Base-by-base conservation (phyloP, 495 filamentous ascomycete genomes). In the Podospora anserina region DNA sequence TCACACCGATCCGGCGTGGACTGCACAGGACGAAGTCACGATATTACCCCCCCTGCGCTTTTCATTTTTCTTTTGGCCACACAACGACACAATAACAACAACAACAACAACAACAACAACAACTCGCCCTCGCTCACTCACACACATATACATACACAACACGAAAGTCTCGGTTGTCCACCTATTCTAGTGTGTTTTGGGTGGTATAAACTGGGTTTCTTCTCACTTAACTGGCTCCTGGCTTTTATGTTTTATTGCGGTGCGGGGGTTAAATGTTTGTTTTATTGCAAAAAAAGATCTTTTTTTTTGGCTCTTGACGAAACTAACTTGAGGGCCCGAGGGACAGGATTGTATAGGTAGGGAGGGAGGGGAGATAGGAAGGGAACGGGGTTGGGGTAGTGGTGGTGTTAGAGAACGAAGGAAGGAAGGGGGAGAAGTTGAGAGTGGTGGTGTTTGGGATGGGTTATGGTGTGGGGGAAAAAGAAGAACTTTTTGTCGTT, bases 21-120 rank as follows among this genome's bases (percentile, higher is more conserved):
- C 39, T 16, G 39, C 7, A 49, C 78, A 81, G 81, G 80, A 86
- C 80, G 83, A 86, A 81, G 81, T 84, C 78, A 86, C 82, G 83
- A 86, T 78, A 79, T 76, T 23, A 23, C 27, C 61, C 61, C 32
- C 28, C 61, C 30, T 32, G 39, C 39, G 39, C 39, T 49, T 49
- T 49, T 16, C 39, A 49, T 49, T 49, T 49, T 49, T 49, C 39
- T 16, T 49, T 49, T 49, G 39, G 13, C 39, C 15, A 11, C 15
- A 11, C 39, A 49, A 49, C 39, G 39, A 49, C 39, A 13, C 39
- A 49, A 49, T 11, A 49, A 49, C 39, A 53, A 44, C 16, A 16
- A 26, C 16, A 16, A 23, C 7, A 2, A 49, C 39, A 23, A 23
- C 23, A 23, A 23, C 23, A 16, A 26, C 66, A 11, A 49, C 7